A percentile compares a stretch with the other conserved stretches of the same genome.
phyloP scores from a whole-genome alignment of 2,329 filamentous ascomycete genomes.

The Hypoxylon sp. region DNA sequence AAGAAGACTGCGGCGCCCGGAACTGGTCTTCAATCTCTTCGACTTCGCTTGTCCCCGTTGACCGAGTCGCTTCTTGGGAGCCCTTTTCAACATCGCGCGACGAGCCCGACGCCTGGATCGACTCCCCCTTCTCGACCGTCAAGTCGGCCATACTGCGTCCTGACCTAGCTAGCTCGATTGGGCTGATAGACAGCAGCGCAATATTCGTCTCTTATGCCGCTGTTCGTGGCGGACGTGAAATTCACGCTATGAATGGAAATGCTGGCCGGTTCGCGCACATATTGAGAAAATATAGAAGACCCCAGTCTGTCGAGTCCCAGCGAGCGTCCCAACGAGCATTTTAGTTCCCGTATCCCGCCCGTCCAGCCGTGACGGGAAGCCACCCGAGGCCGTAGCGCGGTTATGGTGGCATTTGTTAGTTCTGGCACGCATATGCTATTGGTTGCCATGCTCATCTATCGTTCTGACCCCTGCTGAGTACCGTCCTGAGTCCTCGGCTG shows the following conservation, averaged over 20 bases:
- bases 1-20: conserved; percentile 20
- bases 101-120: background rate
- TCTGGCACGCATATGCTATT: background rate
- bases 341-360: conserved; percentile 12
- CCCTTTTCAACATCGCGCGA: conserved; percentile 25
- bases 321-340: background rate
- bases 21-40: conserved; percentile 28
- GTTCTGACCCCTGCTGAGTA: conserved; percentile 3
- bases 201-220: background rate
- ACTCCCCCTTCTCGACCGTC: conserved; percentile 5
- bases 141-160: conserved; percentile 8
- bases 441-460: background rate
- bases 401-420: background rate
- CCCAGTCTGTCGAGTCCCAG: background rate
- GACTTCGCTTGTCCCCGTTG: conserved; percentile 14
- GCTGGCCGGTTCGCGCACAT: background rate
- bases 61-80: conserved; percentile 10
- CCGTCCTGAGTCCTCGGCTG: conserved; percentile 6
- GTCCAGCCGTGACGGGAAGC: conserved; percentile 6
- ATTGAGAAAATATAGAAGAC: background rate
- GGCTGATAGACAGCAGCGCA: background rate
- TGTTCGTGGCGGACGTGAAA: background rate
- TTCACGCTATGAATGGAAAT: background rate
- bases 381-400: background rate
- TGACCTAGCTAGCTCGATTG: background rate